These are phyloP conservation scores for Claviceps cyperi DNA, from an alignment of 2,329 filamentous ascomycete genomes.

Conservation along the genomic window DNA sequence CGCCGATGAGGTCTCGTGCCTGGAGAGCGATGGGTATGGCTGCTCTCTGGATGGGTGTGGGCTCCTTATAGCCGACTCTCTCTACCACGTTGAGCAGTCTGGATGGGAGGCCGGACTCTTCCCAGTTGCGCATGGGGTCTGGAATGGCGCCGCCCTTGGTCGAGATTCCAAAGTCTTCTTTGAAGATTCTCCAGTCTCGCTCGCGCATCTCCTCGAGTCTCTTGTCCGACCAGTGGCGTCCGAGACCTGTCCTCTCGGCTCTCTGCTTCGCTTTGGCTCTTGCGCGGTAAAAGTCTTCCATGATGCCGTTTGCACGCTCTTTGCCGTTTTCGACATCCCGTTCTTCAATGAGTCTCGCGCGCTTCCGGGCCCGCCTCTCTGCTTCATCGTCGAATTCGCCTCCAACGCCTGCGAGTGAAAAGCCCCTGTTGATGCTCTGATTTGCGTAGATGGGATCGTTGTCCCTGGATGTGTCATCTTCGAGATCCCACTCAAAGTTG, in stretches of 20 bases:
- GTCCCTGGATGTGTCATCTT: conserved; percentile 61
- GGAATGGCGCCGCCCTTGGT: conserved; percentile 87
- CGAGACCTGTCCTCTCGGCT: conserved; percentile 57
- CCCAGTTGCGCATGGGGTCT: conserved; percentile 92
- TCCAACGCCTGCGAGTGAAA: conserved; percentile 32
- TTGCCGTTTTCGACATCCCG: conserved; percentile 63
- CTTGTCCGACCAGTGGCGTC: conserved; percentile 96
- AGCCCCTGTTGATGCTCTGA: conserved; percentile 17
- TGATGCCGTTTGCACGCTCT: conserved; percentile 60
- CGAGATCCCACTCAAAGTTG: conserved; percentile 94
- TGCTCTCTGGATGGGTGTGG: conserved; percentile 80
- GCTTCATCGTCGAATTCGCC: conserved; percentile 38
- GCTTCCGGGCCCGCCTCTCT: conserved; percentile 39
- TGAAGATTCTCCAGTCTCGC: conserved; percentile 98
- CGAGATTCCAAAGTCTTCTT: conserved; percentile 93
- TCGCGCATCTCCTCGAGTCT: conserved; percentile 85
- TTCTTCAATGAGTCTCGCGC: conserved; percentile 56
- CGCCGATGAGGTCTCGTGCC: conserved; percentile 89
- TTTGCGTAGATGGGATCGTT: conserved; percentile 62
- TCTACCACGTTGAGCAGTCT: conserved; percentile 69
- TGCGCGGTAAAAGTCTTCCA: conserved; percentile 66
- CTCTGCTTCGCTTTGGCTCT: conserved; percentile 52
- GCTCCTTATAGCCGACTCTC: conserved; percentile 79
- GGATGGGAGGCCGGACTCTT: conserved; percentile 67
- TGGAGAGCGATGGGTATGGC: conserved; percentile 92